Base-by-base conservation (phyloP, 768 basidiomycete genomes). In the Termitomyces sp. region DNA sequence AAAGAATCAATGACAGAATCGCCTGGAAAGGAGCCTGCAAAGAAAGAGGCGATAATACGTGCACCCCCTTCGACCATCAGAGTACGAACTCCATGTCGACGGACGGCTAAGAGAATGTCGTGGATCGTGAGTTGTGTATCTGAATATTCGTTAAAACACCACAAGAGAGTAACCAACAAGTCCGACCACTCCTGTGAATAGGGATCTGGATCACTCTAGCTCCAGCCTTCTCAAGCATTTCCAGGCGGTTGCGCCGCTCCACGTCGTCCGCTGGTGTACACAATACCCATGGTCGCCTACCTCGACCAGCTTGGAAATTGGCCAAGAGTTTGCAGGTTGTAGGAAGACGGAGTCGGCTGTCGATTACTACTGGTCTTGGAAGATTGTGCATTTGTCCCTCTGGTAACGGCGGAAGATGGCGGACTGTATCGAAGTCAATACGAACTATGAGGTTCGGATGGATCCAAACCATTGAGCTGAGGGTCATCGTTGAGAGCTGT, bases 41-140 rank as follows among this genome's bases (percentile, higher is more conserved):
- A 72, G 73, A 93, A 91, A 1, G 90, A 85, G 6, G 79, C 76
- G 58, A 99, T 93, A 62, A 99, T 79, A 9, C 75, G 73, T 9
- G 93, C 89, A 16, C 97, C 97, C 54, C 97, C 97, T 75, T 99
- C 97, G 6, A 98, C 91, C 96, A 99, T 99, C 56, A 98, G 75
- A 12, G 86, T 88, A 12, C 73, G 72, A 61, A 96, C 77, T 3
- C 83, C 85, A n/a, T 79, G 73, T 12, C 72, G 70, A n/a, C 72
- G 72, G 27, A 97, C 75, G 7, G 73, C 72, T 13, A 62, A 65
- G 5, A 95, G 81, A 18, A 91, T 69, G 5, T 68, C 67, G 3
- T 72, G 67, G 33, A 91, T 70, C 30, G 80, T 73, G 20, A 87
- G 68, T 27, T 65, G 56, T 37, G 39, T 22, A 30, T 58, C 57